A percentile compares a stretch with the other conserved stretches of the same genome.
Conservation (phyloP, 2,329 filamentous ascomycete species). For the Ascochyta clinopodiicola region DNA sequence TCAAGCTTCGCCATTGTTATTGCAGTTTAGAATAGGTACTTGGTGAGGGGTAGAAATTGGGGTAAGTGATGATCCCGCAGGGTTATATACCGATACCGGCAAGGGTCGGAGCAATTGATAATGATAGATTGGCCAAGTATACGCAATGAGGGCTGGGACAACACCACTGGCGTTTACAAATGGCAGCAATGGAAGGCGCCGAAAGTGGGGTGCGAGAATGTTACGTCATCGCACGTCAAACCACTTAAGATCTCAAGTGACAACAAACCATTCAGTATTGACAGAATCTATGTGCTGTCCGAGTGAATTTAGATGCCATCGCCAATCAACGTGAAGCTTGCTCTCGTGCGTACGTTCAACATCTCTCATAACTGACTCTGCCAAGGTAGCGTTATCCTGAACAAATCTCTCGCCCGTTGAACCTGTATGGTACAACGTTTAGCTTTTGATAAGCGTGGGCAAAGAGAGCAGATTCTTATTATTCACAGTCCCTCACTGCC, state of each 20-base stretch:
- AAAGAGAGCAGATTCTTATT: not conserved
- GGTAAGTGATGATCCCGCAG: not conserved
- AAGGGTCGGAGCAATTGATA: not conserved
- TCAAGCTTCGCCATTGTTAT: slow-evolving; percentile 51
- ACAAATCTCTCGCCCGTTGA: not conserved
- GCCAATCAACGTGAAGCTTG: not conserved
- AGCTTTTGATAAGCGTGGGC: not conserved
- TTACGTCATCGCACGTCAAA: slow-evolving; percentile 13
- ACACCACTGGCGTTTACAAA: slow-evolving; percentile 21
- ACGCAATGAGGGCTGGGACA: slow-evolving; percentile 10
- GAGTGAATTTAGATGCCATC: not conserved
- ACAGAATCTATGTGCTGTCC: not conserved
- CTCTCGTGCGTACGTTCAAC: too few relatives aligned
- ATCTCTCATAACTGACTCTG: too few relatives aligned
- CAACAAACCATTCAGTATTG: not conserved
- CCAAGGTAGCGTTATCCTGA: not conserved
- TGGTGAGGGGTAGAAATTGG: not conserved
- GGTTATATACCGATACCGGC: slow-evolving; percentile 3
- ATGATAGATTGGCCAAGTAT: not conserved
- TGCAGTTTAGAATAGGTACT: not conserved
- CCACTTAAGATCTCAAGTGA: not conserved
- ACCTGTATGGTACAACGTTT: not conserved
- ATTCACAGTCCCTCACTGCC: slow-evolving; percentile 4
- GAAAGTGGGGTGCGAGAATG: slow-evolving; percentile 13
- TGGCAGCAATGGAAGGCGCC: slow-evolving; percentile 3